Evolutionary conservation across 225 moss, liverwort and hornwort genomes (phyloP).

Genomic region (Physcomitrium patens): DNA sequence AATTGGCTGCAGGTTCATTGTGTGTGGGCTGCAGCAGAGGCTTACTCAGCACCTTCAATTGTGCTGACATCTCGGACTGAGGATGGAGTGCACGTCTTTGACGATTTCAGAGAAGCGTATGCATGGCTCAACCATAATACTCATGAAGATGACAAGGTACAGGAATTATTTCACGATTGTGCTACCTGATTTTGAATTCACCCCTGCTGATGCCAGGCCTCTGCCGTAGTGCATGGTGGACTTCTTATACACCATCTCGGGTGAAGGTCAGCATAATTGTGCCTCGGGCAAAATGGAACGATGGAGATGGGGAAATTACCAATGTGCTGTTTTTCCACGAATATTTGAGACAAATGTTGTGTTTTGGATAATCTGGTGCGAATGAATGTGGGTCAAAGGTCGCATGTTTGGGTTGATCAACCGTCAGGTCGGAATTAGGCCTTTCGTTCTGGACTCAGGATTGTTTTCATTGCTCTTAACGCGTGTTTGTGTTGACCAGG

Average conservation of each 20-base stretch:
- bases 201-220: constrained; percentile 1
- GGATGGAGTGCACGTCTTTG: constrained; percentile 94
- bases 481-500: constrained; percentile 46
- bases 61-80: constrained; percentile 87
- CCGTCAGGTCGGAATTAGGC: background rate
- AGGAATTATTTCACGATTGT: constrained; percentile 8
- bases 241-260: constrained; percentile 9
- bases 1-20: constrained; percentile 77
- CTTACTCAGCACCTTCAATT: constrained; percentile 98
- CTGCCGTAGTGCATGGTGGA: background rate
- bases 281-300: background rate
- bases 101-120: constrained; percentile 97
- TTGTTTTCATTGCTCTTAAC: constrained; percentile 2
- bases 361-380: constrained; percentile 1
- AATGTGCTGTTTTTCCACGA: constrained; percentile 14
- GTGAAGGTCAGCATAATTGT: background rate
- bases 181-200: background rate
- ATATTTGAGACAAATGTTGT: constrained; percentile 5
- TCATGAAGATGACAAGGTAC: constrained; percentile 84
- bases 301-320: background rate
- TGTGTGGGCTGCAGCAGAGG: constrained; percentile 99
- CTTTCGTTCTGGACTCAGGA: constrained; percentile 1
- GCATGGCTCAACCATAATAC: constrained; percentile 97
- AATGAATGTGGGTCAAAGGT: constrained; percentile 8
- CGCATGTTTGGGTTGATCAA: constrained; percentile 1